A percentile compares a stretch with the other conserved stretches of the same genome.
phyloP scores from a whole-genome alignment of 2,329 filamentous ascomycete species.

The Emmonsiellopsis sp. region DNA sequence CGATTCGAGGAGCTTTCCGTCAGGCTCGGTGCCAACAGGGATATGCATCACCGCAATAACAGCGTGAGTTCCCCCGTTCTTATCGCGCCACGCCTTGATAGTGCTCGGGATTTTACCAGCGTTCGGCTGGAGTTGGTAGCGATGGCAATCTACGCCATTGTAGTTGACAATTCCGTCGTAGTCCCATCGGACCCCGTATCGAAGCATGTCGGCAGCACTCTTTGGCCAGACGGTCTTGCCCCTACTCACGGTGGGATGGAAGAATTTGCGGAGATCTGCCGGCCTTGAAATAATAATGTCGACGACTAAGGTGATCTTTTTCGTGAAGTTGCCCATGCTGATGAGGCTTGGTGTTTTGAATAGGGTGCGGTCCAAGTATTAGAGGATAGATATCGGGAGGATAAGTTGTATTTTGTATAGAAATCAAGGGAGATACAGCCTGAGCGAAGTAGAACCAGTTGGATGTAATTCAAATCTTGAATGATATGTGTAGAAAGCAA shows the following conservation, averaged over 20 bases:
- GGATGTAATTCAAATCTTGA: too few relatives aligned
- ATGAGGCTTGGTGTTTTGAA: too few relatives aligned
- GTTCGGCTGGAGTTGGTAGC: conserved; percentile 22
- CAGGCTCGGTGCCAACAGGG: too few relatives aligned
- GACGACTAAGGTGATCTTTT: neutral
- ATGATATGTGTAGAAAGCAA: too few relatives aligned
- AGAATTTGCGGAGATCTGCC: conserved; percentile 7
- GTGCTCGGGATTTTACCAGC: conserved; percentile 20
- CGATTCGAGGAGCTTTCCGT: too few relatives aligned
- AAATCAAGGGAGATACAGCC: too few relatives aligned
- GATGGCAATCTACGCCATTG: conserved; percentile 12
- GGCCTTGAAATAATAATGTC: neutral
- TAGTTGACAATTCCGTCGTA: conserved; percentile 11
- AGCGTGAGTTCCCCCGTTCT: conserved; percentile 20
- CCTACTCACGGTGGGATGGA: conserved; percentile 7
- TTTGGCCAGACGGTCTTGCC: conserved; percentile 13
- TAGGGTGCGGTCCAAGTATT: too few relatives aligned
- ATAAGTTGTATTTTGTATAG: too few relatives aligned
- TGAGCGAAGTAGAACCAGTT: too few relatives aligned
- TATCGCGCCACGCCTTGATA: conserved; percentile 18
- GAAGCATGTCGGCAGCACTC: conserved; percentile 5
- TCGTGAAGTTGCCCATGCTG: neutral
- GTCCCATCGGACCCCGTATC: conserved; percentile 11
- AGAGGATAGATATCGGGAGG: too few relatives aligned
- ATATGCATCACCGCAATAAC: conserved; percentile 16